Evolutionary conservation across 129 eudicot genomes (phyloP), one percentile per base, ranked within the genome.

Genomic region (Gnaphalium uliginosum): DNA sequence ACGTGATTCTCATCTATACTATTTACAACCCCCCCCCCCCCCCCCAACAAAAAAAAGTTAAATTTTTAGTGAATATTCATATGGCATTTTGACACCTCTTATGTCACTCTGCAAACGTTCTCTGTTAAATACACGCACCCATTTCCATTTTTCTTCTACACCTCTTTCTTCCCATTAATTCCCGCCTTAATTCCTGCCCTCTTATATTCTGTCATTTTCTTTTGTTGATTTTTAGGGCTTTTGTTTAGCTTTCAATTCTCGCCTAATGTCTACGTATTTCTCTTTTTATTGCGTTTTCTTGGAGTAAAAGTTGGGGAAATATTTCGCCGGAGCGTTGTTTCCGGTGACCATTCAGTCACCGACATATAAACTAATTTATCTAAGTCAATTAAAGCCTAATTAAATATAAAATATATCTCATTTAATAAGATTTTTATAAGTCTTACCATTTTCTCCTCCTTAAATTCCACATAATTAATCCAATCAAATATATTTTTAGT

Each of bases 211-310:
- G 84, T 81, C 83, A 50, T 80, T 80, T 80, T 86, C 75, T 50
- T 41, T 22, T 50, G 19, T 33, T 53, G 68, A 72, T 77, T 60
- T 83, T 75, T 58, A 30, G 77, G 78, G 85, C 50, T 78, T 77
- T 85, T 78, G 89, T 10, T 85, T 82, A 58, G 29, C 89, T 78
- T 82, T 61, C 32, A 85, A 71, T 82, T 35, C 50, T 72, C 64
- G 72, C 72, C 33, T 60, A 5, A 6, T 65, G 66, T 30, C 29
- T 68, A 15, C 14, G 39, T 35, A 22, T 71, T 67, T 66, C 27
- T 8, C 61, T 19, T 51, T 50, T 50, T 29, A 57, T 58, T 19
- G 78, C 53, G 69, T 33, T 83, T 68, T 80, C 81, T 65, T 83
- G 48, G 76, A 80, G 90, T 72, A 22, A 50, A 73, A 71, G 70